phyloP scores from a whole-genome alignment of 305 asterid species.

The Withania somnifera region DNA sequence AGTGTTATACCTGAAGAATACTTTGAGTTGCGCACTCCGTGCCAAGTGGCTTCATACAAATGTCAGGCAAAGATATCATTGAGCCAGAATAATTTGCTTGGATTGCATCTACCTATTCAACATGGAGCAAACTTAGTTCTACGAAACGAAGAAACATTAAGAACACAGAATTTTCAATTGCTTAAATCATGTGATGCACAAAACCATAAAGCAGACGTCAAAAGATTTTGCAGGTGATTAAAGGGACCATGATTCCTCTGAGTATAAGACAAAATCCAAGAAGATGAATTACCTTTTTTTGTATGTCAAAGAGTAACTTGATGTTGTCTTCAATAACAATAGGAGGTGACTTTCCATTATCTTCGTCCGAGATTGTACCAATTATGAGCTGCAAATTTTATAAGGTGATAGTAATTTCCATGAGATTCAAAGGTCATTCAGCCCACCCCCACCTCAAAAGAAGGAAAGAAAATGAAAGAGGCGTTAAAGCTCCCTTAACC shows the following conservation, averaged over 20 bases:
- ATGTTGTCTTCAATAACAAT: conserved; percentile 79
- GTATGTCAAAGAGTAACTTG: conserved; percentile 80
- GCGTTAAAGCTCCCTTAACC: background rate
- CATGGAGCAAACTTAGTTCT: conserved; percentile 14
- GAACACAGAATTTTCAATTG: background rate
- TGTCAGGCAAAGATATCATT: conserved; percentile 77
- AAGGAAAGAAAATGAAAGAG: background rate
- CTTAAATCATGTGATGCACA: background rate
- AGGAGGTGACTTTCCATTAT: conserved; percentile 64
- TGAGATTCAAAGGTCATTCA: conserved; percentile 3
- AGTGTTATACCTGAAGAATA: conserved; percentile 71
- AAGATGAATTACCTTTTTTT: conserved; percentile 54
- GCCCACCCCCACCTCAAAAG: background rate
- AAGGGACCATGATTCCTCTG: background rate
- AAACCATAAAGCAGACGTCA: background rate
- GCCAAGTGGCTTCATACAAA: conserved; percentile 99
- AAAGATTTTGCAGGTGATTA: background rate
- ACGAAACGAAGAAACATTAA: background rate
- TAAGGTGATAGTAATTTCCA: conserved; percentile 3
- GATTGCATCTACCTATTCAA: conserved; percentile 79
- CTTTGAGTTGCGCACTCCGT: conserved; percentile 97
- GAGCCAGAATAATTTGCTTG: conserved; percentile 78
- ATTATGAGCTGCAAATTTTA: conserved; percentile 73
- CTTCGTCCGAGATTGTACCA: conserved; percentile 59
- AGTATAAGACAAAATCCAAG: background rate